Percentiles rank a stretch among this genome's conserved stretches.
Evolutionary conservation across 2,329 filamentous ascomycete species (phyloP).

Genomic region (Zasmidium angulare): DNA sequence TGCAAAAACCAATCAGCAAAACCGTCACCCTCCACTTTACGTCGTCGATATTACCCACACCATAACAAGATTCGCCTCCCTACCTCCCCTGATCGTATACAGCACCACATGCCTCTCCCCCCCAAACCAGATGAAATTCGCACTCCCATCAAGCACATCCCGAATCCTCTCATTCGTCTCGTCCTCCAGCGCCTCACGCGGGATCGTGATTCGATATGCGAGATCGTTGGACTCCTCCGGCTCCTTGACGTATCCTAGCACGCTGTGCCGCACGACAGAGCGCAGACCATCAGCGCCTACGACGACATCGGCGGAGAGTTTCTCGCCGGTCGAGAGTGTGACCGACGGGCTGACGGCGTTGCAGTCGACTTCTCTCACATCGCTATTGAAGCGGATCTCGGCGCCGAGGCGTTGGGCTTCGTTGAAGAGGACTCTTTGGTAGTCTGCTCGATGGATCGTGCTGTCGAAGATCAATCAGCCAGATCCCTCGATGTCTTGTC

Average conservation of each 20-base stretch:
- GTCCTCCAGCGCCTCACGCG: conserved; percentile 47
- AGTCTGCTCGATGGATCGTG: conserved; percentile 38
- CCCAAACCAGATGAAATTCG: conserved; percentile 56
- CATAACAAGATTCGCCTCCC: conserved; percentile 64
- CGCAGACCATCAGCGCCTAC: conserved; percentile 64
- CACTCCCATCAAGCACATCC: conserved; percentile 23
- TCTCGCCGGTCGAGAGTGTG: conserved; percentile 36
- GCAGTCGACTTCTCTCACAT: conserved; percentile 43
- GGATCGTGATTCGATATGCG: conserved; percentile 61
- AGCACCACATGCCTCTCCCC: conserved; percentile 59
- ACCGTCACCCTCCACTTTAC: too few species aligned
- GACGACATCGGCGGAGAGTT: conserved; percentile 53
- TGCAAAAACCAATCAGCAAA: too few species aligned
- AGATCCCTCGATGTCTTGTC: background rate
- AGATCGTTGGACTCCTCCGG: conserved; percentile 61
- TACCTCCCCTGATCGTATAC: conserved; percentile 59
- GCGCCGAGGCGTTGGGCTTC: conserved; percentile 55
- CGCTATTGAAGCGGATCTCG: conserved; percentile 49
- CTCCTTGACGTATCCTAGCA: conserved; percentile 34
- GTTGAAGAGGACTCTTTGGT: conserved; percentile 54
- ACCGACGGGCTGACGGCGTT: conserved; percentile 37
- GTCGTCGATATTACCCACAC: too few species aligned
- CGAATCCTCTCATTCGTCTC: background rate
- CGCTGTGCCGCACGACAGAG: conserved; percentile 51
- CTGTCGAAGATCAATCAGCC: conserved; percentile 2